Base-by-base conservation (phyloP, 371 early-diverging fungal genomes). In the Smittium culicis region DNA sequence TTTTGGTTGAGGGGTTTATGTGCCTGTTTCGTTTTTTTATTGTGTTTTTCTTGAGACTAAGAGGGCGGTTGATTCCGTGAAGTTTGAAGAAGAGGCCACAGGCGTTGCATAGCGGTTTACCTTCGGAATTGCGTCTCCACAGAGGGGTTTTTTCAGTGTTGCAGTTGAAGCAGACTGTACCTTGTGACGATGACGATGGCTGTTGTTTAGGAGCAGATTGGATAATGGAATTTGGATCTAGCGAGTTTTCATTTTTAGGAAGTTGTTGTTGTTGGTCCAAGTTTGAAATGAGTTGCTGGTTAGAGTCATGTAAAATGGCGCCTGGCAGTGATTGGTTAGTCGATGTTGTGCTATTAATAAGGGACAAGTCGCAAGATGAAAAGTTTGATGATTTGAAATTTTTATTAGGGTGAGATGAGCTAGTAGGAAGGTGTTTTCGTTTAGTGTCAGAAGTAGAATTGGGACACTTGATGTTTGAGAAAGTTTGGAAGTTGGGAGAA, bases 1-100 rank as follows among this genome's bases (percentile, higher is more conserved):
- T n/a, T n/a, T n/a, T n/a, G n/a, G n/a, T 45, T 45, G 45, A 45
- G 5, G 45, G 45, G 20, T 45, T 11, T 11, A 45, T 11, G 45
- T 11, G 20, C 5, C 93, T 80, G 71, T 91, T 93, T 65, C 93
- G 81, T 34, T 90, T 83, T 74, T 90, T 91, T 70, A 93, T 93
- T 29, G 90, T 85, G 28, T 84, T 82, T n/a, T 89, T 77, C 73
- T 88, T 90, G 86, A 93, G 85, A 56, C 84, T 86, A 2, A 88
- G 31, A 45, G 45, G 45, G 11, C 45, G 5, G 20, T 45, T 45
- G 20, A 45, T 20, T 45, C 20, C 20, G 20, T 45, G 45, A 20
- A 45, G 45, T 45, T 45, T 45, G 20, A 45, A 45, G 20, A 11
- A 45, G 5, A 45, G 45, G 20, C 45, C 45, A 45, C 45, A 45